phyloP scores from a whole-genome alignment of 2,329 filamentous ascomycete species.

The Ascochyta viciae-villosae region DNA sequence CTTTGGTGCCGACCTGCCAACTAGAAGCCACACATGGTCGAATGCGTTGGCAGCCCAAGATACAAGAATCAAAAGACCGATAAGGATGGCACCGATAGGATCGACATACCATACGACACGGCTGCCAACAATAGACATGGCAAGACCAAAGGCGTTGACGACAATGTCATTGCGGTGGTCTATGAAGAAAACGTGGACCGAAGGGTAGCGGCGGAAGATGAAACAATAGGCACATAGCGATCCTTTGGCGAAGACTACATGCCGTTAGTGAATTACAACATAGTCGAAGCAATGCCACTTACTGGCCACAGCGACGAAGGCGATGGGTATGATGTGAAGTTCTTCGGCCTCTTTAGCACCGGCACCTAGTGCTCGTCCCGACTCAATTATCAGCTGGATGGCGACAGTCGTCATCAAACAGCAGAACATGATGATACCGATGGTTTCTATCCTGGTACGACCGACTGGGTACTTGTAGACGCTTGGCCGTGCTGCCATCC shows the following conservation, averaged over 20 bases:
- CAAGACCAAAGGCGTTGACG: slow-evolving; percentile 63
- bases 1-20: slow-evolving; percentile 66
- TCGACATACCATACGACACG: slow-evolving; percentile 66
- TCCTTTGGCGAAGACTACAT: slow-evolving; percentile 59
- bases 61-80: slow-evolving; percentile 66
- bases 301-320: slow-evolving; percentile 63
- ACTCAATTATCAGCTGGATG: slow-evolving; percentile 67
- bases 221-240: slow-evolving; percentile 63
- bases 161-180: slow-evolving; percentile 65
- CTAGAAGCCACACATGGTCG: slow-evolving; percentile 67
- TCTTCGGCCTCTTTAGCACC: slow-evolving; percentile 53
- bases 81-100: slow-evolving; percentile 66
- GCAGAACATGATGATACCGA: slow-evolving; percentile 71
- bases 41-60: slow-evolving; percentile 68
- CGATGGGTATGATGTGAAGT: slow-evolving; percentile 62
- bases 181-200: slow-evolving; percentile 64
- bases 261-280: slow-evolving; percentile 12
- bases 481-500: slow-evolving; percentile 65
- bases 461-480: slow-evolving; percentile 70
- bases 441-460: slow-evolving; percentile 67
- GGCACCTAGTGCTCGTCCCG: slow-evolving; percentile 58
- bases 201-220: slow-evolving; percentile 60
- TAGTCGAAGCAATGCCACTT: slow-evolving; percentile 33
- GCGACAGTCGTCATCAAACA: slow-evolving; percentile 72
- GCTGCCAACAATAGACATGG: slow-evolving; percentile 63